A percentile compares a stretch with the other conserved stretches of the same genome.
These are phyloP conservation scores for Penicillium sp. DNA, from an alignment of 2,329 filamentous ascomycete species.

Conservation along the genomic window DNA sequence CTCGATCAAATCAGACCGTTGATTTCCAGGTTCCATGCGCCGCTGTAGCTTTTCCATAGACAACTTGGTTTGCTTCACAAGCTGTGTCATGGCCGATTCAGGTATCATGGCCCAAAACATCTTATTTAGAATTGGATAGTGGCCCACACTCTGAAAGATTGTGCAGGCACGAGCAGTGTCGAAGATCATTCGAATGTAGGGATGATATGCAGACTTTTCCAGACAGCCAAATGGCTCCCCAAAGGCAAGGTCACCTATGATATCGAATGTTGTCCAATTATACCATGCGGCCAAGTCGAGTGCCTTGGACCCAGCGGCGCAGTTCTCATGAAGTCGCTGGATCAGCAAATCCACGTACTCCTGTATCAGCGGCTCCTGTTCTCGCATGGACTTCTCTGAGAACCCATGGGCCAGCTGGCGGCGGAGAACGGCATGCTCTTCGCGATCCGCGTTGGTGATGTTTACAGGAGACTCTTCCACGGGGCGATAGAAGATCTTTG, in stretches of 20 bases:
- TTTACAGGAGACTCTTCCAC: not conserved
- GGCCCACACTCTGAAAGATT: not conserved
- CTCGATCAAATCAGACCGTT: slow-evolving; percentile 5
- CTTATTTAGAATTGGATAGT: slow-evolving; percentile 2
- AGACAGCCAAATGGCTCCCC: slow-evolving; percentile 26
- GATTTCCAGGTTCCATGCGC: slow-evolving; percentile 1
- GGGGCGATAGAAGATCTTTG: slow-evolving; percentile 1
- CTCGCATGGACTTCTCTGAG: slow-evolving; percentile 38
- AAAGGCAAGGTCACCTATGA: slow-evolving; percentile 26
- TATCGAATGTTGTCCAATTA: slow-evolving; percentile 27
- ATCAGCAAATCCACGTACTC: slow-evolving; percentile 29
- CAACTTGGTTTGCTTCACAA: not conserved
- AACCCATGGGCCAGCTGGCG: slow-evolving; percentile 36
- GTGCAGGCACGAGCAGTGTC: slow-evolving; percentile 11
- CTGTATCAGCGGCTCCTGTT: slow-evolving; percentile 32
- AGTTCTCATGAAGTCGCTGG: slow-evolving; percentile 14
- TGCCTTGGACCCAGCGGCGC: slow-evolving; percentile 1
- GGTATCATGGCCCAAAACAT: slow-evolving; percentile 3
- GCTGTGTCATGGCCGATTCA: not conserved
- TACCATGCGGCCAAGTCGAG: slow-evolving; percentile 25
- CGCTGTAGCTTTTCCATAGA: slow-evolving; percentile 3
- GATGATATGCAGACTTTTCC: slow-evolving; percentile 16
- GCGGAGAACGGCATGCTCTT: slow-evolving; percentile 23
- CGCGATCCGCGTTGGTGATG: slow-evolving; percentile 2
- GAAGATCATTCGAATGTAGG: slow-evolving; percentile 22